A percentile compares a stretch with the other conserved stretches of the same genome.
phyloP scores from a whole-genome alignment of 805 yeast genomes.

The Barnettozyma populi region DNA sequence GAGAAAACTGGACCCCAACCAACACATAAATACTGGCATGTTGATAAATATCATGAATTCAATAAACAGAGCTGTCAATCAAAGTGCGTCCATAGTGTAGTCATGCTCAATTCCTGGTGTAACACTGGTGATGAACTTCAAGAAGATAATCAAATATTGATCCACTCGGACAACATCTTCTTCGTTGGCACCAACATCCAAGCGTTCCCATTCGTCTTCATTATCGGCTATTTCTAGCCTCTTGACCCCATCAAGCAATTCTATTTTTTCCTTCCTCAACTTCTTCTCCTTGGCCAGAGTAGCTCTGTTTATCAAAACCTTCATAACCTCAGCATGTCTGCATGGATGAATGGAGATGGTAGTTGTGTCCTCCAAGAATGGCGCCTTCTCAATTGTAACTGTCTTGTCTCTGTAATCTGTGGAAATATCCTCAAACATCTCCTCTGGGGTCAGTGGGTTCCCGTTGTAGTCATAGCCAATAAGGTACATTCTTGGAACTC shows the following conservation, averaged over 20 bases:
- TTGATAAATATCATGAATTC: background rate
- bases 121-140: slow-evolving; percentile 93
- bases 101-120: slow-evolving; percentile 98
- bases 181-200: slow-evolving; percentile 30
- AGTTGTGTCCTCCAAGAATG: slow-evolving; percentile 67
- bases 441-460: slow-evolving; percentile 75
- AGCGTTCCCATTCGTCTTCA: slow-evolving; percentile 59
- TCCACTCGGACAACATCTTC: slow-evolving; percentile 68
- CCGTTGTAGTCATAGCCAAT: slow-evolving; percentile 86
- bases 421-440: slow-evolving; percentile 93
- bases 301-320: slow-evolving; percentile 72
- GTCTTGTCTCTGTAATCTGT: slow-evolving; percentile 92
- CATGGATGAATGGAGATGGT: slow-evolving; percentile 94
- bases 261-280: slow-evolving; percentile 22
- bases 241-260: slow-evolving; percentile 38
- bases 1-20: too few species aligned
- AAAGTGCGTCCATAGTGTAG: slow-evolving; percentile 95
- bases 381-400: slow-evolving; percentile 91
- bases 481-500: slow-evolving; percentile 92
- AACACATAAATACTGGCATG: too few species aligned
- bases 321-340: slow-evolving; percentile 92
- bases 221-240: slow-evolving; percentile 43
- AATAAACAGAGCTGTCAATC: slow-evolving; percentile 4
- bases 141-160: slow-evolving; percentile 82
- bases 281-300: slow-evolving; percentile 39